Evolutionary conservation across 2,329 filamentous ascomycete species (phyloP), one percentile per base, ranked within the genome.

Genomic region (Moelleriella libera): DNA sequence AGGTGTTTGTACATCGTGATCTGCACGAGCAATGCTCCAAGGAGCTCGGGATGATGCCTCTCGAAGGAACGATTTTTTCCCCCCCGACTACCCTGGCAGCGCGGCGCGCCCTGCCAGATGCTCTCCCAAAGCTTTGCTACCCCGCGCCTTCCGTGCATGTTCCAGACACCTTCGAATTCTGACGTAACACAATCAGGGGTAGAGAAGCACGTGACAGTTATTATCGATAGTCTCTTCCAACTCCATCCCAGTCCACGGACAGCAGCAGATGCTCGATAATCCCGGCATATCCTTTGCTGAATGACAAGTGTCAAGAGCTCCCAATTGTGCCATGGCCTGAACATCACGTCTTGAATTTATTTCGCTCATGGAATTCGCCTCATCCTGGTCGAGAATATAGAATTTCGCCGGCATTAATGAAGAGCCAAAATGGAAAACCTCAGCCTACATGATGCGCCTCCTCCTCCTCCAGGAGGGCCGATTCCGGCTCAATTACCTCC

Each of bases 401-500:
- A 39, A 28, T 28, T 45, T 41, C 28, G 49, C 30, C 30, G 21
- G 28, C 47, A 40, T 46, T 46, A 52, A 56, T 60, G 58, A 57
- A 50, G 58, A 55, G 47, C 47, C 49, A 48, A 50, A 55, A 78
- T 78, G 75, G 75, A 78, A 63, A 73, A 72, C 56, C 67, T 75
- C 52, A 67, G 62, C 53, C 66, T 76, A 54, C 65, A 70, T 54
- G 74, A 76, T 55, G 60, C 63, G 53, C 65, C 69, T 58, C 68
- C 64, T 58, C 68, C 64, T 49, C 57, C 60, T 52, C 57, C 57
- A 31, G 52, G 60, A 34, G 60, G 58, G 53, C 46, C 43, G 45
- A 64, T 69, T 48, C 69, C 71, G 44, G 67, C 73, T 53, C 84
- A 87, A 66, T 71, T 90, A 40, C 86, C 86, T 11, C 89, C 89